Conservation (phyloP, 305 asterid genomes). For the Striga hermonthica region DNA sequence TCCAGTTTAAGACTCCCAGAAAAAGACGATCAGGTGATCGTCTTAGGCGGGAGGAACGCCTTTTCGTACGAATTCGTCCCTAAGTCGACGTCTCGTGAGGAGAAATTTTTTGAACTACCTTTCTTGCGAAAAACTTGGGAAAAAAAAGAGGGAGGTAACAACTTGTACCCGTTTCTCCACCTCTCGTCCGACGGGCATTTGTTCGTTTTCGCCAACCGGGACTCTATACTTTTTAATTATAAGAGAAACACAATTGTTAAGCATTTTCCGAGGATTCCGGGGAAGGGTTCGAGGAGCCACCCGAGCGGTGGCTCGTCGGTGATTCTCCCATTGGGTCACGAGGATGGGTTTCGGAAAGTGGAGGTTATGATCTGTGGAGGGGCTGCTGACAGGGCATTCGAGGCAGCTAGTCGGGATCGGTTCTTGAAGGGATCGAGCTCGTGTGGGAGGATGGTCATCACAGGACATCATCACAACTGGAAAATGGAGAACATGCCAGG, state of each 20-base stretch:
- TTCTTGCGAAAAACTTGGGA: constrained; percentile 45
- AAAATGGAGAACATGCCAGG: constrained; percentile 62
- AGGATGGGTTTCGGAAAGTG: constrained; percentile 38
- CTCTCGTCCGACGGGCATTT: constrained; percentile 61
- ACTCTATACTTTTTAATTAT: constrained; percentile 58
- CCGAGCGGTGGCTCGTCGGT: constrained; percentile 71
- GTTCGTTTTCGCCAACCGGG: constrained; percentile 58
- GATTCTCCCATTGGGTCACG: constrained; percentile 51
- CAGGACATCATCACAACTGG: constrained; percentile 53
- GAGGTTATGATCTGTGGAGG: constrained; percentile 79
- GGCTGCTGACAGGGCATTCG: constrained; percentile 40
- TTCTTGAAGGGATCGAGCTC: constrained; percentile 42
- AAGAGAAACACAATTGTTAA: constrained; percentile 43
- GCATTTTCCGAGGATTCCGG: constrained; percentile 51
- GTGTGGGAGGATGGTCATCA: constrained; percentile 66
- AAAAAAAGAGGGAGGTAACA: constrained; percentile 36
- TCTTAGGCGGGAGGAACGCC: constrained; percentile 49
- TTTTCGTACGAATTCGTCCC: constrained; percentile 69
- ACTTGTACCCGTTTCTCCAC: constrained; percentile 63
- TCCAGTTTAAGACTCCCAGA: constrained; percentile 48
- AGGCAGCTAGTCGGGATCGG: constrained; percentile 35
- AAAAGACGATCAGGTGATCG: constrained; percentile 43
- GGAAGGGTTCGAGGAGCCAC: constrained; percentile 55
- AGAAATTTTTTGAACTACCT: constrained; percentile 37
- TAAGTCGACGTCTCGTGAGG: constrained; percentile 21